Evolutionary conservation across 345 rosid genomes (phyloP), one percentile per base, ranked within the genome.

Genomic region (Moricandia arvensis): DNA sequence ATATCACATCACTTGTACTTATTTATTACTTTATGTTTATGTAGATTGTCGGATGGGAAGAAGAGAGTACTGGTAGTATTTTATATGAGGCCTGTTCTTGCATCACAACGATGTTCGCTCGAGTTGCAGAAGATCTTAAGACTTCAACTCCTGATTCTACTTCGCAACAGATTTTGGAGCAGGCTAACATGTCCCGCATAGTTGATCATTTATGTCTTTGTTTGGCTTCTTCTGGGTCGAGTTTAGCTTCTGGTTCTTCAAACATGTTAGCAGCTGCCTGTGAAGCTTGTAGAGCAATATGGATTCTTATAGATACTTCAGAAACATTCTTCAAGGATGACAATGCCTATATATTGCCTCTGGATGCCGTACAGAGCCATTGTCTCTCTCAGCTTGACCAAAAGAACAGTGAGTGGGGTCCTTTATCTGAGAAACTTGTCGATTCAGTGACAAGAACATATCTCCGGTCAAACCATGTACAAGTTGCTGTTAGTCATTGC

Each of bases 241-340:
- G 90, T 85, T 89, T 92, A 29, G 80, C 82, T 75, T 85, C 91
- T 6, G 96, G 93, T 63, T 89, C 96, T 64, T 86, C 93, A 76
- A 83, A 85, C 68, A 83, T 95, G 86, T 73, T 89, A 79, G 89
- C 78, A 69, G 93, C 87, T 71, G 93, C 93, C 59, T 81, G 89
- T 47, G 99, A 92, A 84, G 92, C 91, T 69, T 89, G 96, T 73
- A 88, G 74, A 77, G 93, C 93, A 69, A 82, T 90, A 62, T 92
- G 91, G 96, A 86, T 84, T 31, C 79, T 95, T 73, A 76, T 90
- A 79, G 87, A 91, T 75, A 85, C 88, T 69, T 77, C 83, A 38
- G 97, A 92, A 87, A 79, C 83, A 43, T 76, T 75, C 61, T 89
- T 75, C 66, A 59, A 49, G 67, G 84, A 81, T 33, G 91, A 75